Percentiles rank a stretch among this genome's conserved stretches.
Conservation (phyloP, 805 yeast species). For the Kockiozyma suomiensis region DNA sequence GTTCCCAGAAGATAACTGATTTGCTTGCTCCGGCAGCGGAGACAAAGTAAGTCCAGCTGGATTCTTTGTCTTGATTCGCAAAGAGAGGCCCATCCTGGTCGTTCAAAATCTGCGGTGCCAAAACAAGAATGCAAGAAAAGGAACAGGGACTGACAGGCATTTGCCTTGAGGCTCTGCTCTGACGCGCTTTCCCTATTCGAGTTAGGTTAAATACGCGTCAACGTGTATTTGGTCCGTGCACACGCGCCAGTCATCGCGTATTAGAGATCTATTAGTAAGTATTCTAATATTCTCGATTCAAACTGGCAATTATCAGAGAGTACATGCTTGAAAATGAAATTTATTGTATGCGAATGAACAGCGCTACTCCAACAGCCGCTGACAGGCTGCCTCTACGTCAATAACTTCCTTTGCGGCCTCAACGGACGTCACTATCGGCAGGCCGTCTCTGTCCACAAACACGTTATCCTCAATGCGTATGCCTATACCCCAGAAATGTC, state of each 20-base stretch:
- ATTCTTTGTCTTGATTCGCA: constrained; percentile 4
- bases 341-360: too few relatives aligned
- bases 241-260: constrained; percentile 2
- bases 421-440: constrained; percentile 61
- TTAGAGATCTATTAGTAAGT: too few relatives aligned
- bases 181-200: not conserved
- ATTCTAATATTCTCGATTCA: too few relatives aligned
- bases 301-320: too few relatives aligned
- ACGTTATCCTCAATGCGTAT: constrained; percentile 94
- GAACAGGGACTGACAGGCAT: not conserved
- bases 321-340: too few relatives aligned
- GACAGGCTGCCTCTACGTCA: constrained; percentile 73
- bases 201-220: not conserved
- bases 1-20: not conserved
- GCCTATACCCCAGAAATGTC: constrained; percentile 82
- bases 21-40: constrained; percentile 2
- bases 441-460: constrained; percentile 66
- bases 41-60: not conserved
- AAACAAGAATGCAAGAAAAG: not conserved
- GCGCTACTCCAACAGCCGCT: constrained; percentile 25
- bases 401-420: constrained; percentile 84
- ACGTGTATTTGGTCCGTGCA: not conserved
- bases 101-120: not conserved
- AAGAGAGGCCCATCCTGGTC: constrained; percentile 6
- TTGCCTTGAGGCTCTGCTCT: not conserved